Base-by-base conservation (phyloP, 306 rosid genomes). In the Rosa persica region DNA sequence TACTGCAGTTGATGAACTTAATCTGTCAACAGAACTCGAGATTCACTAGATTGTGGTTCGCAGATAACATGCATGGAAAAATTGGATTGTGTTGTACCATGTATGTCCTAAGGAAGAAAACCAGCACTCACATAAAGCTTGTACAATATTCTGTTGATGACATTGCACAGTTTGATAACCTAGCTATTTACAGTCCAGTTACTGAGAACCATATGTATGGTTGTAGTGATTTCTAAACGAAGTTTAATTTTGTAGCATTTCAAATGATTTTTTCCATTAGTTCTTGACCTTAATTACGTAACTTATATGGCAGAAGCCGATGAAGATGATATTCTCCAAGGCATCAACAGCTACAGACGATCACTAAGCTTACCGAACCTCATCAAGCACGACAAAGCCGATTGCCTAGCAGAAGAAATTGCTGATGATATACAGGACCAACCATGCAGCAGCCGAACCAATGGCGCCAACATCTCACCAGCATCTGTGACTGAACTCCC, bases 301-400 rank as follows among this genome's bases (percentile, higher is more conserved):
- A 39, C 51, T 4, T 57, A 43, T 79, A 17, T 64, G 54, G 27
- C 12, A 61, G 85, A 89, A 89, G 92, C 81, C 2, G 67, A 86
- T 2, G 77, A 86, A 3, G 85, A 88, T 76, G 78, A 85, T 17
- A 67, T 94, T 44, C 90, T 90, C 42, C 88, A 81, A 76, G 96
- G 92, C 79, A 72, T 94, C 23, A 94, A 90, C 90, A 79, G 62
- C 16, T 88, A 84, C 79, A 72, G 98, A 70, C 80, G 80, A 49
- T 23, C 84, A 0, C 30, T 73, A 9, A 87, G 74, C 79, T 85
- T 90, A 39, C 84, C 92, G 0, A 40, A 58, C 12, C 83, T 94
- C 0, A 5, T 39, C 8, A 83, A 84, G 83, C 62, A 52, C 30
- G 72, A 27, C 6, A 85, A 86, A 30, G 85, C 94, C 23, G 81